Evolutionary conservation across 495 filamentous ascomycete species (phyloP).

Genomic region (Lasiosphaeria ovina): DNA sequence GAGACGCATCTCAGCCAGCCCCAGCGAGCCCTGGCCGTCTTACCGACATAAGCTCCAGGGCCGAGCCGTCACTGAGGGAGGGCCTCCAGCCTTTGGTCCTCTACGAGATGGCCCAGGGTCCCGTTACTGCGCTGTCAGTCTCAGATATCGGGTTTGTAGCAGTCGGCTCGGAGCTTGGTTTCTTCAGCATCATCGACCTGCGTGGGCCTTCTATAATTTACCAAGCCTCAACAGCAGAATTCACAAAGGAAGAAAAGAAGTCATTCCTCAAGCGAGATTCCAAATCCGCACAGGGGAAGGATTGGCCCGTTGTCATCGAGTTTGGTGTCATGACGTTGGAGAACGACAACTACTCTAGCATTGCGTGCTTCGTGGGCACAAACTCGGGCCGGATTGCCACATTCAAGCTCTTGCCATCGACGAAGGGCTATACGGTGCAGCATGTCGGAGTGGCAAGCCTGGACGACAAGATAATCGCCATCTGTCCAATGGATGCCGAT

Average conservation of each 20-base stretch:
- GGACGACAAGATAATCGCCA: slow-evolving; percentile 70
- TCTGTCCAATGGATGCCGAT: slow-evolving; percentile 75
- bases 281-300: slow-evolving; percentile 49
- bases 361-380: slow-evolving; percentile 88
- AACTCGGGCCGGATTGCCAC: slow-evolving; percentile 78
- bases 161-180: slow-evolving; percentile 76
- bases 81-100: slow-evolving; percentile 79
- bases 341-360: slow-evolving; percentile 90
- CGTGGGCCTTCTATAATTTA: slow-evolving; percentile 88
- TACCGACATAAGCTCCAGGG: slow-evolving; percentile 68
- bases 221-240: slow-evolving; percentile 61
- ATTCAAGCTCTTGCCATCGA: slow-evolving; percentile 80
- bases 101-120: slow-evolving; percentile 76
- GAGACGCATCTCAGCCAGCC: slow-evolving; percentile 50
- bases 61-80: slow-evolving; percentile 76
- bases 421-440: slow-evolving; percentile 69
- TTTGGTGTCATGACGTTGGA: slow-evolving; percentile 94
- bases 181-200: slow-evolving; percentile 77
- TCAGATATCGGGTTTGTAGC: slow-evolving; percentile 91
- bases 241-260: slow-evolving; percentile 67
- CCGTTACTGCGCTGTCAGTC: slow-evolving; percentile 72
- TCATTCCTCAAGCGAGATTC: slow-evolving; percentile 51
- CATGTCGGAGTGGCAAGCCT: slow-evolving; percentile 63
- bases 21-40: slow-evolving; percentile 60
- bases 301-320: slow-evolving; percentile 76